A percentile compares a stretch with the other conserved stretches of the same genome.
Conservation (phyloP, 2,329 filamentous ascomycete species). For the Botrytis hyacinthi region DNA sequence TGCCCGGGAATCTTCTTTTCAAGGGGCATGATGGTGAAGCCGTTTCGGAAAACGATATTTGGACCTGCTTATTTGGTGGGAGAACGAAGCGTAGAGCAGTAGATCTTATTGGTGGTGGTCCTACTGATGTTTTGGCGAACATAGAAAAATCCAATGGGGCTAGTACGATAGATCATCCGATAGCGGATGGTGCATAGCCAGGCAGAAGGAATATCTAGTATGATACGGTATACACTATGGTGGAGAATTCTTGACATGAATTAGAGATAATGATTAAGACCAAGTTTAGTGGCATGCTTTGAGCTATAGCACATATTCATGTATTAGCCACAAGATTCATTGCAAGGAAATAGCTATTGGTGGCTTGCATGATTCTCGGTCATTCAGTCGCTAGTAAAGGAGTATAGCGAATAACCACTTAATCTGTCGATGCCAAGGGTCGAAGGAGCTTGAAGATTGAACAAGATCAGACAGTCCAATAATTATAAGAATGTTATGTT, state of each 20-base stretch:
- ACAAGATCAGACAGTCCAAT: neutral
- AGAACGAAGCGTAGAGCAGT: slow-evolving; percentile 10
- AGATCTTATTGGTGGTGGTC: neutral
- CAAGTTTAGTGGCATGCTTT: neutral
- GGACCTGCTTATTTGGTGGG: slow-evolving; percentile 82
- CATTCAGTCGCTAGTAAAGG: neutral
- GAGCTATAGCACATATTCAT: neutral
- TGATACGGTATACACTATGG: neutral
- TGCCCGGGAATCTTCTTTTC: slow-evolving; percentile 67
- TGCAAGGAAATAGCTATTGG: neutral
- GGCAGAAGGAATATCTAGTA: neutral
- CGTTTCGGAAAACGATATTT: slow-evolving; percentile 75
- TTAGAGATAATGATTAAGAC: neutral
- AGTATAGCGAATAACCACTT: neutral
- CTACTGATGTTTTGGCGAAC: neutral
- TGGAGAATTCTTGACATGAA: neutral
- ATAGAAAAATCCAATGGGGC: neutral
- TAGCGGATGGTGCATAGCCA: neutral
- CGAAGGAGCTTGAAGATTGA: neutral
- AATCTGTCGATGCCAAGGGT: neutral
- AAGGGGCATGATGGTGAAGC: slow-evolving; percentile 75
- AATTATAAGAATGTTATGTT: neutral
- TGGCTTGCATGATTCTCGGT: neutral
- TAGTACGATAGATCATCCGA: neutral
- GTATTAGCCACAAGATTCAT: neutral